Conservation (phyloP, 164 flowering plant genomes). For the Tetrastigma voinierianum region DNA sequence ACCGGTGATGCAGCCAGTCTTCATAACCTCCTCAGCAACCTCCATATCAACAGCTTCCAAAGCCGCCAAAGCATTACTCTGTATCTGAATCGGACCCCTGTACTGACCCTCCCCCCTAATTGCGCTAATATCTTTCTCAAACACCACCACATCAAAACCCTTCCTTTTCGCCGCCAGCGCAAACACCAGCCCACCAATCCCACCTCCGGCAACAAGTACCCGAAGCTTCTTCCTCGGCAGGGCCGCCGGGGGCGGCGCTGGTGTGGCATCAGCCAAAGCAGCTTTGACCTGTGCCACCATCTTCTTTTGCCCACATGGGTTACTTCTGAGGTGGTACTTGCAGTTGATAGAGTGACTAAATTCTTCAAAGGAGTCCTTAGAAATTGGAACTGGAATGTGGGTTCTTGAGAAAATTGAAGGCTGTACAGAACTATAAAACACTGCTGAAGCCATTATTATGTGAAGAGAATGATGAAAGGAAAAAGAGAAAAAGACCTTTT, state of each 20-base stretch:
- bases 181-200: conserved; percentile 91
- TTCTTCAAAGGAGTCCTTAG: conserved; percentile 23
- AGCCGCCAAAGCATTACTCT: conserved; percentile 94
- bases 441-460: conserved; percentile 39
- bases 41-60: conserved; percentile 93
- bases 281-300: conserved; percentile 26
- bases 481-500: too few relatives aligned
- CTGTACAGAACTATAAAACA: conserved; percentile 31
- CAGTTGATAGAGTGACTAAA: conserved; percentile 13
- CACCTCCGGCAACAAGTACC: conserved; percentile 91
- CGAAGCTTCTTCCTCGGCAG: conserved; percentile 42
- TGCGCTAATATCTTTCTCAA: conserved; percentile 94
- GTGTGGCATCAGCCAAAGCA: conserved; percentile 19
- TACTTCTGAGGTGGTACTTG: conserved; percentile 20
- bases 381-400: conserved; percentile 31
- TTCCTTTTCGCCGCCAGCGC: conserved; percentile 85
- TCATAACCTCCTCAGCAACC: conserved; percentile 89
- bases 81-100: conserved; percentile 96
- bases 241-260: background rate
- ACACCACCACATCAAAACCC: conserved; percentile 90
- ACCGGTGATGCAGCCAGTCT: conserved; percentile 85
- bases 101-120: conserved; percentile 96
- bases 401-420: conserved; percentile 43
- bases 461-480: background rate
- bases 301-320: conserved; percentile 16